A percentile compares a stretch with the other conserved stretches of the same genome.
phyloP scores from a whole-genome alignment of 1,139 yeast species.

The Blastobotrys ciferrii region DNA sequence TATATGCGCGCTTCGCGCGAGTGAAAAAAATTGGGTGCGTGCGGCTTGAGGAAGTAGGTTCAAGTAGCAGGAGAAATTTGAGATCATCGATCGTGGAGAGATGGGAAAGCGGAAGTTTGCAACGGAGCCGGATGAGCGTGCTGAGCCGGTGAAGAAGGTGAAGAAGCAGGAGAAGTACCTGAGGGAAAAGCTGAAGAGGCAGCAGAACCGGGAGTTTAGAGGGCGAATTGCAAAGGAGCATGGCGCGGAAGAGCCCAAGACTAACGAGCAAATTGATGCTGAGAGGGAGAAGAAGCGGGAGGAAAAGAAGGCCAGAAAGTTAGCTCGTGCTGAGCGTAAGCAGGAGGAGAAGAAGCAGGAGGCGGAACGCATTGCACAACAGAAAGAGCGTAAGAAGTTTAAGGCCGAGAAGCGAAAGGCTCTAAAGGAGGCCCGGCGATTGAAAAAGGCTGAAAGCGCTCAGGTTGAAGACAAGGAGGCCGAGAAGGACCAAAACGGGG shows the following conservation, averaged over 20 bases:
- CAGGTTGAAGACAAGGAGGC: constrained; percentile 3
- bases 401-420: neutral
- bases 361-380: constrained; percentile 8
- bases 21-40: neutral
- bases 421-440: neutral
- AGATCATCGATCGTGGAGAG: neutral
- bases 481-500: constrained; percentile 5
- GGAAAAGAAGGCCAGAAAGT: constrained; percentile 4
- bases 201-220: constrained; percentile 2
- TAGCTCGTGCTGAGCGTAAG: neutral
- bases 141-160: constrained; percentile 4
- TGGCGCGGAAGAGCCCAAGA: neutral
- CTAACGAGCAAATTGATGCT: neutral
- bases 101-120: neutral
- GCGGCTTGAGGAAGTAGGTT: neutral
- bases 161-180: constrained; percentile 10
- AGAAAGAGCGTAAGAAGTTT: constrained; percentile 8
- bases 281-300: constrained; percentile 13
- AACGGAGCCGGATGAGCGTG: neutral
- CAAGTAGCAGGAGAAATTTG: neutral
- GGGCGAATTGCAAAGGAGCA: neutral
- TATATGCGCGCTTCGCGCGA: constrained; percentile 2
- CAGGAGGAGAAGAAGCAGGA: constrained; percentile 9
- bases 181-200: constrained; percentile 10
- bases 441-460: neutral